phyloP scores from a whole-genome alignment of 257 asterid species.

The Solanum bukasovii region DNA sequence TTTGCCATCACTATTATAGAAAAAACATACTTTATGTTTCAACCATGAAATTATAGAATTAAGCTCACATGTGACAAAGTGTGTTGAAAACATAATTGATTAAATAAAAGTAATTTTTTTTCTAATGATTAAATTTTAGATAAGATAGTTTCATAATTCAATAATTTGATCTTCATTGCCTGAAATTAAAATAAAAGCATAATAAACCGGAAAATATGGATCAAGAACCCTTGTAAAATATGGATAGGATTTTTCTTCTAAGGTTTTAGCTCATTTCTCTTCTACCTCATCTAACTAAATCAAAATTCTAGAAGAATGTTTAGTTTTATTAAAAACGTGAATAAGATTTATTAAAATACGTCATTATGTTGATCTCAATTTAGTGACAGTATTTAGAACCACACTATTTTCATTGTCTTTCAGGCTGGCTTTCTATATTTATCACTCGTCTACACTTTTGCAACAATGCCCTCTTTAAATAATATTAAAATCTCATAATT shows the following conservation, averaged over 20 bases:
- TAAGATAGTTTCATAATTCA: background rate
- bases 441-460: background rate
- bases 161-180: background rate
- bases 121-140: background rate
- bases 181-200: no score
- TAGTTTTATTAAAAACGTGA: no score
- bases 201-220: background rate
- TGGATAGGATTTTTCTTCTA: background rate
- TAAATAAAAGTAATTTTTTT: background rate
- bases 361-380: background rate
- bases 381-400: background rate
- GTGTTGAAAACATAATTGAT: background rate
- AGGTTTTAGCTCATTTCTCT: background rate
- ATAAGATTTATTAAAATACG: background rate
- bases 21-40: background rate
- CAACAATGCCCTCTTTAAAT: background rate
- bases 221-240: background rate
- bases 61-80: background rate
- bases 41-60: background rate
- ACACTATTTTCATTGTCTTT: background rate
- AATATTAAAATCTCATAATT: background rate
- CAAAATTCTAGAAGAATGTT: background rate
- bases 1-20: background rate
- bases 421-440: accelerated
- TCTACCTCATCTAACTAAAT: background rate